Evolutionary conservation across 768 basidiomycete species (phyloP).

Genomic region (Suillus spraguei): DNA sequence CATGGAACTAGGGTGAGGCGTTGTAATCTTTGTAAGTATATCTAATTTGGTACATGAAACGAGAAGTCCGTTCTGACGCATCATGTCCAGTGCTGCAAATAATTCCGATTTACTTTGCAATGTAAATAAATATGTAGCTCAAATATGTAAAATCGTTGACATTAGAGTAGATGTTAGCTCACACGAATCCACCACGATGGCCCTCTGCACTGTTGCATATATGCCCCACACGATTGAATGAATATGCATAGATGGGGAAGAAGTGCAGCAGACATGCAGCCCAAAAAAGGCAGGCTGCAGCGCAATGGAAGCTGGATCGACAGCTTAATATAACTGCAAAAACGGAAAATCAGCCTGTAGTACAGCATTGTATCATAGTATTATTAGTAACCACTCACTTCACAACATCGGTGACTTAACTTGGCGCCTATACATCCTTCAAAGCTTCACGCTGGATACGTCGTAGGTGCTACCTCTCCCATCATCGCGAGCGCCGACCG

Average conservation of each 20-base stretch:
- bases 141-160: neutral
- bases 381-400: neutral
- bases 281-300: neutral
- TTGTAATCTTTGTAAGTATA: neutral
- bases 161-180: neutral
- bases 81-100: neutral
- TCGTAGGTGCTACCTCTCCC: slow-evolving; percentile 21
- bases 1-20: neutral
- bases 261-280: neutral
- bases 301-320: neutral
- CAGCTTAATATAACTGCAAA: neutral
- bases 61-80: neutral
- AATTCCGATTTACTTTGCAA: neutral
- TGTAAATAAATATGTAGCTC: neutral
- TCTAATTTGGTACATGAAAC: neutral
- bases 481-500: slow-evolving; percentile 26
- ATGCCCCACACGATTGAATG: neutral
- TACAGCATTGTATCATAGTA: neutral
- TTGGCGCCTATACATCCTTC: too few species aligned
- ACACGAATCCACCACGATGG: neutral
- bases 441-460: slow-evolving; percentile 23
- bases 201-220: neutral
- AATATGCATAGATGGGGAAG: neutral
- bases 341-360: neutral
- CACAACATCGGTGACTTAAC: neutral